phyloP scores from a whole-genome alignment of 2,329 filamentous ascomycete species.

The Talaromyces pinophilus region DNA sequence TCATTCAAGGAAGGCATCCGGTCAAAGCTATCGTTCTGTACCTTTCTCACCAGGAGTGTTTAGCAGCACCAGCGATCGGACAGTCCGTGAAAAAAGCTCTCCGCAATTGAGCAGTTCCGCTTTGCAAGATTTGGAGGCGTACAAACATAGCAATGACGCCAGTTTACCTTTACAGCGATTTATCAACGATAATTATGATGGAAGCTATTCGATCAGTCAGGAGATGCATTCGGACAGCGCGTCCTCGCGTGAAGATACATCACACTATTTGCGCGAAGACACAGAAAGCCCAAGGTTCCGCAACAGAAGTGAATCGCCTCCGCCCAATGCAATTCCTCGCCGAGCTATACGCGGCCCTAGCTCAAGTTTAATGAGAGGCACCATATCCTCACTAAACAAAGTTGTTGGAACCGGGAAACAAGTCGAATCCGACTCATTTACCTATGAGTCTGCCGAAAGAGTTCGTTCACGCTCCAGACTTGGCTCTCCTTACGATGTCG shows the following conservation, averaged over 20 bases:
- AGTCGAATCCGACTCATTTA: slow-evolving; percentile 14
- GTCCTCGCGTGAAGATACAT: slow-evolving; percentile 10
- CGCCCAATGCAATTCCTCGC: slow-evolving; percentile 20
- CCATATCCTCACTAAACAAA: slow-evolving; percentile 23
- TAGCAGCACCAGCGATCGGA: slow-evolving; percentile 30
- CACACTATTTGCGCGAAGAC: slow-evolving; percentile 4
- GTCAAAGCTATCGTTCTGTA: slow-evolving; percentile 29
- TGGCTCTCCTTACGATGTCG: slow-evolving; percentile 22
- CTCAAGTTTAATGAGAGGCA: slow-evolving; percentile 23
- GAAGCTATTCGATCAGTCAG: slow-evolving; percentile 28
- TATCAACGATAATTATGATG: slow-evolving; percentile 41
- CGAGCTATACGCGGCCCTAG: slow-evolving; percentile 22
- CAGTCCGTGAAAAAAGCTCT: slow-evolving; percentile 36
- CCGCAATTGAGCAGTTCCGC: slow-evolving; percentile 33
- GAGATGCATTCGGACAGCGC: slow-evolving; percentile 6
- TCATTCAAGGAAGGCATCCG: slow-evolving; percentile 17
- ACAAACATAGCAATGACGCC: slow-evolving; percentile 36
- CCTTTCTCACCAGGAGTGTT: slow-evolving; percentile 26
- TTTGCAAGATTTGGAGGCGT: slow-evolving; percentile 27
- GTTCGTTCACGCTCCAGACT: slow-evolving; percentile 20
- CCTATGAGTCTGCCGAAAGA: neutral
- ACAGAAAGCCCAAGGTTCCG: slow-evolving; percentile 2
- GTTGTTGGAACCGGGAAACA: slow-evolving; percentile 12
- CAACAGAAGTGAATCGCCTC: slow-evolving; percentile 22
- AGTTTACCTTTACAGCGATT: slow-evolving; percentile 44